Evolutionary conservation across 345 rosid genomes (phyloP).

Genomic region (Salix exigua): DNA sequence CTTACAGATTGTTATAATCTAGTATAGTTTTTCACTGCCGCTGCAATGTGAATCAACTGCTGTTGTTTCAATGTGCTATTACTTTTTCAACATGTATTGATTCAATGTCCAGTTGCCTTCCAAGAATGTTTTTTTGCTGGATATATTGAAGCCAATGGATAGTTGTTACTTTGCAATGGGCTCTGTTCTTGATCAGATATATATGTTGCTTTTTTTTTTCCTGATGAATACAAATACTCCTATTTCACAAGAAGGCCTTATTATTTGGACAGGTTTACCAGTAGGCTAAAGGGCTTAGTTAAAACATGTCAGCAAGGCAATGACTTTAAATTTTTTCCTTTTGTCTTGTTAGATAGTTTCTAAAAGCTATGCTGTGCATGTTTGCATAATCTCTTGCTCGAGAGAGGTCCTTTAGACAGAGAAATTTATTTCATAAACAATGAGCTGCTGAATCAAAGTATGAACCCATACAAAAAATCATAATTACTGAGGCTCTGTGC

Average conservation of each 20-base stretch:
- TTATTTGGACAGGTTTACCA: not conserved
- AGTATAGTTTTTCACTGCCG: not conserved
- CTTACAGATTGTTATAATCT: not conserved
- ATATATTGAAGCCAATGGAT: not conserved
- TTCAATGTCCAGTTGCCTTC: not conserved
- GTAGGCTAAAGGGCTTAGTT: not conserved
- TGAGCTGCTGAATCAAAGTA: not conserved
- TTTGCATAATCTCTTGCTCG: not conserved
- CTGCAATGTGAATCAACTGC: not conserved
- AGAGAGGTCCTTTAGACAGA: not conserved
- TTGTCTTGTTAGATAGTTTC: not conserved
- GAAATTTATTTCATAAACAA: not conserved
- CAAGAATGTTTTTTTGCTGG: not conserved
- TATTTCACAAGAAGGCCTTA: not conserved
- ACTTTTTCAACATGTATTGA: not conserved
- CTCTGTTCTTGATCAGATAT: not conserved
- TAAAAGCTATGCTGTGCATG: not conserved
- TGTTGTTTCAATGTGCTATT: not conserved
- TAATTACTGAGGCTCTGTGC: not conserved
- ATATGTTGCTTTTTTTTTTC: not conserved
- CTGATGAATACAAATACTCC: not conserved
- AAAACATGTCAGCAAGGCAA: not conserved
- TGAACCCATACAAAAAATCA: not conserved
- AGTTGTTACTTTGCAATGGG: not conserved
- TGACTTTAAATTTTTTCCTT: not conserved